Evolutionary conservation across 2,329 filamentous ascomycete species (phyloP).

Genomic region (Diaporthe sp.): DNA sequence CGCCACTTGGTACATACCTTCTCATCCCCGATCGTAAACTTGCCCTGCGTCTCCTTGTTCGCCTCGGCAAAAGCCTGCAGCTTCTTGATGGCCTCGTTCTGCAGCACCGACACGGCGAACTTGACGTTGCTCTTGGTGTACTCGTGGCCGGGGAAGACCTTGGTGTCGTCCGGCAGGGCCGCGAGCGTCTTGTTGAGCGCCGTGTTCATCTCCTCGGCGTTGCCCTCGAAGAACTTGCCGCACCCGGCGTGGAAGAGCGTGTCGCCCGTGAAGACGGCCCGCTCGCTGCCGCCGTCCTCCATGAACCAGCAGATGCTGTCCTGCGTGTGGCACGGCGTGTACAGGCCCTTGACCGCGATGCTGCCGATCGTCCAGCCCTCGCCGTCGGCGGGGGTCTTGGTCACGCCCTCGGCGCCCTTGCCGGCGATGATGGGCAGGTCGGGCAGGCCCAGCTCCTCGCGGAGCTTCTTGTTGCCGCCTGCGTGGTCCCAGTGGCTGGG

Average conservation of each 20-base stretch:
- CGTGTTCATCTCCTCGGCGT: slow-evolving; percentile 89
- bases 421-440: slow-evolving; percentile 87
- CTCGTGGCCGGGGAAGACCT: slow-evolving; percentile 95
- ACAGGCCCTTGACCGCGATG: slow-evolving; percentile 87
- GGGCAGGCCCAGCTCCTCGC: slow-evolving; percentile 65
- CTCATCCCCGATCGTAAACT: slow-evolving; percentile 97
- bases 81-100: slow-evolving; percentile 82
- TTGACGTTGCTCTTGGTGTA: slow-evolving; percentile 98
- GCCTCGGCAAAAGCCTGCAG: slow-evolving; percentile 82
- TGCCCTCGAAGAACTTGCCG: slow-evolving; percentile 96
- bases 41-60: slow-evolving; percentile 91
- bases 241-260: slow-evolving; percentile 97
- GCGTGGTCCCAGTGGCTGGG: slow-evolving; percentile 92
- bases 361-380: slow-evolving; percentile 86
- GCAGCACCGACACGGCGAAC: slow-evolving; percentile 83
- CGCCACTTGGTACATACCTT: slow-evolving; percentile 73
- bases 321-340: slow-evolving; percentile 98
- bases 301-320: slow-evolving; percentile 97
- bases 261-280: slow-evolving; percentile 94
- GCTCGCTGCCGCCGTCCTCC: slow-evolving; percentile 81
- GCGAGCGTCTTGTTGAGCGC: slow-evolving; percentile 90
- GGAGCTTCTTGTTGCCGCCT: slow-evolving; percentile 87
- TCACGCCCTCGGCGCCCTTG: slow-evolving; percentile 86
- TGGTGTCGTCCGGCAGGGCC: slow-evolving; percentile 87
- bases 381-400: slow-evolving; percentile 80